A percentile compares a stretch with the other conserved stretches of the same genome.
Evolutionary conservation across 2,329 filamentous ascomycete genomes (phyloP).

Genomic region (Trichoderma atrobrunneum): DNA sequence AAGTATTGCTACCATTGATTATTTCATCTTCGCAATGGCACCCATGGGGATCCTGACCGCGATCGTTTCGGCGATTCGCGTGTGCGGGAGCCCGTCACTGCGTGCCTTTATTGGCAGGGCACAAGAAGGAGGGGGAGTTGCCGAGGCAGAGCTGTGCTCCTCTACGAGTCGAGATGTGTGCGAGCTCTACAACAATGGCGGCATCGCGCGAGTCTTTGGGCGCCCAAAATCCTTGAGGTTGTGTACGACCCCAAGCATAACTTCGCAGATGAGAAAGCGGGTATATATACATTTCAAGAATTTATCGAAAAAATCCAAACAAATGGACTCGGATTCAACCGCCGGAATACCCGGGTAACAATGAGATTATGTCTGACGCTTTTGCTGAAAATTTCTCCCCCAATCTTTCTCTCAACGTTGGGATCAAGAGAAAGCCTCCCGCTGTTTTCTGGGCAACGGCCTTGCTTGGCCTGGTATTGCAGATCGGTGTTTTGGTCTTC

Average conservation of each 20-base stretch:
- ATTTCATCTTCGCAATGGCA: not conserved
- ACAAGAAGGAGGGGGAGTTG: not conserved
- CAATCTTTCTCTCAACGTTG: not conserved
- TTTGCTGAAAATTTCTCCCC: not conserved
- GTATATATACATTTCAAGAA: not conserved
- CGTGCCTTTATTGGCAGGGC: not conserved
- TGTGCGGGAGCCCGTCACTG: not conserved
- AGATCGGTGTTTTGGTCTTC: not conserved
- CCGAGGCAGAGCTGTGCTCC: slow-evolving; percentile 2
- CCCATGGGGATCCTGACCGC: not conserved
- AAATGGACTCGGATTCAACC: not conserved
- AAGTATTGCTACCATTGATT: not conserved
- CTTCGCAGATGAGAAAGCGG: not conserved
- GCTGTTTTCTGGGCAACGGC: not conserved
- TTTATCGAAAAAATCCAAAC: not conserved
- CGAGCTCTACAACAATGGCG: not conserved
- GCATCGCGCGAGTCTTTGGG: not conserved
- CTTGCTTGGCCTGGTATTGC: not conserved
- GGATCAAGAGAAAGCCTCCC: not conserved
- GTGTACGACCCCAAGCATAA: not conserved
- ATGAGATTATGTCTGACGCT: not conserved
- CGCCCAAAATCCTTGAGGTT: not conserved
- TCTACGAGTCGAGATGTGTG: slow-evolving; percentile 1
- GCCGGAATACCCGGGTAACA: fast-evolving
- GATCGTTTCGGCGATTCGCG: not conserved